Base-by-base conservation (phyloP, 345 rosid species). In the Gossypium australe region DNA sequence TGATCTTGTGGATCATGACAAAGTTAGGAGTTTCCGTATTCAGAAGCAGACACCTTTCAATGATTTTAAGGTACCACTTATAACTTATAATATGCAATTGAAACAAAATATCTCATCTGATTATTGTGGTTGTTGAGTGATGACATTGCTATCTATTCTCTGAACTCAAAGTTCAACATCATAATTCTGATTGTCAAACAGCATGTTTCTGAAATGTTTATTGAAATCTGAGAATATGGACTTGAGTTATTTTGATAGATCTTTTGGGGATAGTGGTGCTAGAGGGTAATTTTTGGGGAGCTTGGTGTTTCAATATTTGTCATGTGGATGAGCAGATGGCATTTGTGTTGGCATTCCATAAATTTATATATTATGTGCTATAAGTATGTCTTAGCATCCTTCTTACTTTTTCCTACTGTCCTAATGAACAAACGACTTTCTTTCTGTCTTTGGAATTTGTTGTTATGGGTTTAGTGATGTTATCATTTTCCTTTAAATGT, bases 1-100 rank as follows among this genome's bases (percentile, higher is more conserved):
- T 82, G 99, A 95, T 78, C 97, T 95, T 77, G 98, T 95, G 78
- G 97, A 95, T 85, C 98, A 95, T 82, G 98, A 93, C 74, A 95
- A 93, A 88, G 96, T 95, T 68, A 86, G 84, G 44, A 95, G 92
- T 80, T 95, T 95, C 72, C 98, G 98, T 48, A 84, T 95, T 75
- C 97, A 91, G 84, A 93, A 95, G 78, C 98, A 93, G 76, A 87
- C 82, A 3, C 87, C 89, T 13, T 95, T 95, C 80, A 82, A 17
- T 78, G 78, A 73, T 68, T 93, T 94, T 77, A 95, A 95, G 99
- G 99, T 94, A 80, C 61, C 18, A 6, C 44, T 43, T 72, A 57
- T 10, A 7, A 20, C 25, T 38, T 8, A 41, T 43, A 1, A 47
- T 24, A 22, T 48, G 12, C 41, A 67, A 22, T 24, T 16, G 25